phyloP scores from a whole-genome alignment of 257 asterid genomes.

The Penstemon barbatus region DNA sequence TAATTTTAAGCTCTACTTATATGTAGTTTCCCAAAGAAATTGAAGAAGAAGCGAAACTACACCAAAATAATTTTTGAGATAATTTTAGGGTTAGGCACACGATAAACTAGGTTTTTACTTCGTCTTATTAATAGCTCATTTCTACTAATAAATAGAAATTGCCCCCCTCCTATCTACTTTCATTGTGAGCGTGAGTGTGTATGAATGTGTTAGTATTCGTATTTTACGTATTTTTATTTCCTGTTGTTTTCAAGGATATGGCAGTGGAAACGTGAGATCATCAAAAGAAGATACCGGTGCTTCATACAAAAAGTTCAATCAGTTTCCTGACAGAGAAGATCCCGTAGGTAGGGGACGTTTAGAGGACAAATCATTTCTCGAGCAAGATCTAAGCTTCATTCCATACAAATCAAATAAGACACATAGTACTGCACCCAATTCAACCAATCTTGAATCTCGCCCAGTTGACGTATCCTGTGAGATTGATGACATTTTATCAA shows the following conservation, averaged over 20 bases:
- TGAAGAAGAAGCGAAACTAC: too few relatives aligned
- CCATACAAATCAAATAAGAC: conserved; percentile 41
- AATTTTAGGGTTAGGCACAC: too few relatives aligned
- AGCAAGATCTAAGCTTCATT: conserved; percentile 41
- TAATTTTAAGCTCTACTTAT: too few relatives aligned
- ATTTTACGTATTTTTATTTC: conserved; percentile 22
- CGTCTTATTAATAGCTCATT: too few relatives aligned
- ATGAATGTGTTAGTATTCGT: neutral
- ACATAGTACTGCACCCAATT: conserved; percentile 26
- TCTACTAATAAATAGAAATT: too few relatives aligned
- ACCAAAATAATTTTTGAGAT: too few relatives aligned
- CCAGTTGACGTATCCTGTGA: conserved; percentile 23
- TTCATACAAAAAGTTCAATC: conserved; percentile 42
- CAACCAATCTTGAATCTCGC: conserved; percentile 39
- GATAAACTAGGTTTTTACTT: too few relatives aligned
- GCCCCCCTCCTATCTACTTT: too few relatives aligned
- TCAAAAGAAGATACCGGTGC: conserved; percentile 37
- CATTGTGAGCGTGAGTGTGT: too few relatives aligned
- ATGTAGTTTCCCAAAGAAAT: too few relatives aligned
- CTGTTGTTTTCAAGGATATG: conserved; percentile 38
- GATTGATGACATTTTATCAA: conserved; percentile 27
- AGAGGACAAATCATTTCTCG: conserved; percentile 42
- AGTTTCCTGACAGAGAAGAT: conserved; percentile 40
- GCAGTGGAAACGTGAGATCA: conserved; percentile 36
- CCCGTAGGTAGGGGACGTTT: conserved; percentile 28